Evolutionary conservation across 164 flowering plant species (phyloP), one percentile per base, ranked within the genome.

Genomic region (Stephania yunnanensis): DNA sequence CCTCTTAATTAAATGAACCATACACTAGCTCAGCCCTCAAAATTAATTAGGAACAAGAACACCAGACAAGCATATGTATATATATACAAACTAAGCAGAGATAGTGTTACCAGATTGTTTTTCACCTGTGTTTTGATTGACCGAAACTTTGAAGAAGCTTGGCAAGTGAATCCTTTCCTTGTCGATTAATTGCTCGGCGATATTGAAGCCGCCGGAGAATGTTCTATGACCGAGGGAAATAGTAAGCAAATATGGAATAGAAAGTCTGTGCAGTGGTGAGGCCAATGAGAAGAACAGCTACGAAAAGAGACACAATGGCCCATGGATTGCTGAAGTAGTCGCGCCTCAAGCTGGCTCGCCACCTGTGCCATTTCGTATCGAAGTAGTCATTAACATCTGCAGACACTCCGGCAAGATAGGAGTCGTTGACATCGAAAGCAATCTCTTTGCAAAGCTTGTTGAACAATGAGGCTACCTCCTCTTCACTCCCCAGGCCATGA

Each of bases 291-390:
- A 77, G 12, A 11, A 76, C n/a, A 0, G 81, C 82, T 3, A 76
- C 84, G 0, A 65, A 4, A 52, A 79, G 25, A 48, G 82, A 74
- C 10, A 77, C 2, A 29, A 74, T 71, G 31, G 76, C 71, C 81
- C 84, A 79, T 1, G 79, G 79, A 48, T 74, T 76, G 61, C 73
- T 71, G 15, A 78, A 76, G 45, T 81, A 78, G 53, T 81, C 77
- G 1, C 52, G 79, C 77, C 69, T 76, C 71, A 82, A 74, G 29
- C 68, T 76, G 0, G 73, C 75, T 68, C 66, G 22, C 79, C 81
- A 77, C 11, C 31, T 64, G 29, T 74, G 66, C 70, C 75, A 73
- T 71, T 58, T 76, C 46, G 55, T 6, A 19, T 72, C 53, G 8
- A 74, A 45, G n/a, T 72, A 68, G 19, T 22, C 10, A 12, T 74